Conservation (phyloP, 768 basidiomycete species). For the Lyophyllum atratum region DNA sequence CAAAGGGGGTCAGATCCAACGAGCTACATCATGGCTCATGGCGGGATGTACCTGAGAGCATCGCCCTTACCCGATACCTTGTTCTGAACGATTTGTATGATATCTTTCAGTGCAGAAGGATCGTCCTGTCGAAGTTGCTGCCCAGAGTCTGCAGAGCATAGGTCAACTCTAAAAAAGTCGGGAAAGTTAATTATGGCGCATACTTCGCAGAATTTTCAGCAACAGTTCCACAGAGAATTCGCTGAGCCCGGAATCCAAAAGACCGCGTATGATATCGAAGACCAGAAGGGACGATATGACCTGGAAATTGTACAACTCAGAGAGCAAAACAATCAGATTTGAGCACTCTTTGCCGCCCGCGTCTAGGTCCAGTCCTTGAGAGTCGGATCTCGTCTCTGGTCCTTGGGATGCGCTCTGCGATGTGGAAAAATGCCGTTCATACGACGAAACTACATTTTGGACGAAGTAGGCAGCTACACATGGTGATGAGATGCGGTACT, state of each 20-base stretch:
- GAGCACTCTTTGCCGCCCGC: conserved; percentile 81
- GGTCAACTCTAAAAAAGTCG: not conserved
- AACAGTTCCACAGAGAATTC: conserved; percentile 88
- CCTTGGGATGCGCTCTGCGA: conserved; percentile 23
- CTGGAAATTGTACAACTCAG: conserved; percentile 96
- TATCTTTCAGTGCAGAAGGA: conserved; percentile 89
- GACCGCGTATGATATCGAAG: conserved; percentile 83
- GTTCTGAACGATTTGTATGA: conserved; percentile 77
- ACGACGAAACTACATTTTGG: conserved; percentile 67
- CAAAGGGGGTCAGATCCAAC: conserved; percentile 2
- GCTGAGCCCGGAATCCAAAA: conserved; percentile 63
- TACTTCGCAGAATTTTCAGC: conserved; percentile 83
- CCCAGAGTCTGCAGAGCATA: conserved; percentile 70
- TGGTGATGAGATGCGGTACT: not conserved
- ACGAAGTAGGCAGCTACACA: conserved; percentile 77
- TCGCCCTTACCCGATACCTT: conserved; percentile 58
- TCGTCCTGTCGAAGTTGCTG: conserved; percentile 91
- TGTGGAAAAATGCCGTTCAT: conserved; percentile 56
- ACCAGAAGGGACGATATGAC: conserved; percentile 87
- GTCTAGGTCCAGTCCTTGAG: conserved; percentile 25
- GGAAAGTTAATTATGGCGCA: conserved; percentile 20
- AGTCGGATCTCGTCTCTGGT: conserved; percentile 10
- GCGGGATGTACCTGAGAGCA: conserved; percentile 46
- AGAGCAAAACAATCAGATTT: conserved; percentile 84
- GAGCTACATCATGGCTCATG: not conserved